phyloP scores from a whole-genome alignment of 768 basidiomycete genomes.

The Gyrodon lividus region DNA sequence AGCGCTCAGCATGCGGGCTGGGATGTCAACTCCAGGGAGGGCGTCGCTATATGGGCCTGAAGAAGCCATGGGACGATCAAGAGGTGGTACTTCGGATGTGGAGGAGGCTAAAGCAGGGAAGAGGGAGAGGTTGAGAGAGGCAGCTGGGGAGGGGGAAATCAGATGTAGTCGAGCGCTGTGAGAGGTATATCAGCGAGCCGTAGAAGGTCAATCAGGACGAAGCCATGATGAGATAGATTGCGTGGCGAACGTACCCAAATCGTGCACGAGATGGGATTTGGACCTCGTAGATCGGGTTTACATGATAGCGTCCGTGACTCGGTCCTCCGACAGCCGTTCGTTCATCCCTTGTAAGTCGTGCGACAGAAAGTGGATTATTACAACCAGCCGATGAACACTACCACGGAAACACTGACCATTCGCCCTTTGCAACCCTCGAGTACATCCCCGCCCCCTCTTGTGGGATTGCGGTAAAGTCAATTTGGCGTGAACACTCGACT shows the following conservation, averaged over 20 bases:
- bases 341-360: conserved; percentile 44
- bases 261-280: conserved; percentile 50
- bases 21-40: conserved; percentile 67
- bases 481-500: conserved; percentile 57
- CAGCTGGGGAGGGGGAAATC: conserved; percentile 38
- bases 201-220: conserved; percentile 45
- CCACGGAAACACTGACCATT: conserved; percentile 56
- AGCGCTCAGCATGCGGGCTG: conserved; percentile 44
- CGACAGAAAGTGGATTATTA: too few species aligned
- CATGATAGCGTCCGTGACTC: conserved; percentile 57
- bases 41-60: conserved; percentile 82
- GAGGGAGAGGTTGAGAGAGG: conserved; percentile 61
- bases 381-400: not conserved
- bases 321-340: conserved; percentile 68
- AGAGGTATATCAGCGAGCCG: not conserved
- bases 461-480: conserved; percentile 65
- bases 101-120: conserved; percentile 37
- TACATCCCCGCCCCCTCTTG: conserved; percentile 95
- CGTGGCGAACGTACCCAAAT: conserved; percentile 47
- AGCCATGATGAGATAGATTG: not conserved
- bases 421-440: conserved; percentile 59
- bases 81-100: conserved; percentile 4
- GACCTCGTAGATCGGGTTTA: conserved; percentile 71
- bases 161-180: conserved; percentile 71
- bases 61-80: conserved; percentile 52